Base-by-base conservation (phyloP, 225 moss, liverwort and hornwort species). In the Sphagnum contortum region DNA sequence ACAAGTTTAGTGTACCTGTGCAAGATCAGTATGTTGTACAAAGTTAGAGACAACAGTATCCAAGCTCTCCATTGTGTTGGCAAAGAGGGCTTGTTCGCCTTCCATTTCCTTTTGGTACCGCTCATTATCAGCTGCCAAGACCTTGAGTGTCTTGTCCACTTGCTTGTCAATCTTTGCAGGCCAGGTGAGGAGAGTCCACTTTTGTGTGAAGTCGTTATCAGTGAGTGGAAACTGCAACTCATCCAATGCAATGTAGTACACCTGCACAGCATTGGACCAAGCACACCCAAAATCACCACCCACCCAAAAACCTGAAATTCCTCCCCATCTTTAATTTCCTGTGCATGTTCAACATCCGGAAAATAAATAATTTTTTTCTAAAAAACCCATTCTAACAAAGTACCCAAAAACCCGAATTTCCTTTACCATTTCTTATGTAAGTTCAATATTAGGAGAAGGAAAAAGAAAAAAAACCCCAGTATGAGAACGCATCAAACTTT, bases 61-160 rank as follows among this genome's bases (percentile, higher is more conserved):
- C 47, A 94, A 69, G 50, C 83, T 94, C 73, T 94, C 94, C 72
- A 94, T 78, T 48, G 85, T 85, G 55, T 83, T 91, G 10, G 77
- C 87, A 77, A 94, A 89, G n/a, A 94, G 68, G 53, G 83, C 81
- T 73, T 94, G 94, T 70, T 94, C 88, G 44, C 82, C 88, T 80
- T 91, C 85, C 89, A 94, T 94, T 74, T 94, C 87, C 64, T 87
- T 94, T 72, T 90, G 87, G 63, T 94, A 94, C 0, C 77, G 83
- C 11, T 94, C 94, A 68, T 87, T 94, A 73, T 94, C 94, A 68
- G 64, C 63, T 57, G 67, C 73, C 48, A 91, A 10, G 44, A 79
- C 67, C 59, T 94, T 94, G 45, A 81, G 11, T 67, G 91, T 85
- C 52, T 89, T 94, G 44, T 94, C 87, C 70, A 87, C 82, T 73